These are phyloP conservation scores for Beta lomatogona DNA, from an alignment of 179 eudicot species.

Conservation along the genomic window DNA sequence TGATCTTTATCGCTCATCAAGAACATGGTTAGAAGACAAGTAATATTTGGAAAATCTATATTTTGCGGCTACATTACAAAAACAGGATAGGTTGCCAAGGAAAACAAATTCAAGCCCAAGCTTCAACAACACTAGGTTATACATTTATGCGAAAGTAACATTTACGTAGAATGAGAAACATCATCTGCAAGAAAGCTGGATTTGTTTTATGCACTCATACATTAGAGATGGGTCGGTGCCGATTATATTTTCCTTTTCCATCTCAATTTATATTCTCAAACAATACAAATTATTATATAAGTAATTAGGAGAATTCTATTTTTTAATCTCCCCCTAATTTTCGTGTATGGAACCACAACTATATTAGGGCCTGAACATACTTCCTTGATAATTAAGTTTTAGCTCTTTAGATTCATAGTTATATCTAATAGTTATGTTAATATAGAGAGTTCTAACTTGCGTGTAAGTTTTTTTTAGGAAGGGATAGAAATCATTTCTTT, in stretches of 20 bases:
- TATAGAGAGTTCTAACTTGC: background rate
- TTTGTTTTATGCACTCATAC: background rate
- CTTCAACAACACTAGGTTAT: background rate
- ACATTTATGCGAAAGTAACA: background rate
- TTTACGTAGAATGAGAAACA: no score
- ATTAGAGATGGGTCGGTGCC: background rate
- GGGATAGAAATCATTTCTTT: background rate
- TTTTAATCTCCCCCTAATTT: background rate
- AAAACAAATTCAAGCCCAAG: background rate
- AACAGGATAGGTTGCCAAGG: background rate
- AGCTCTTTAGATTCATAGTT: background rate
- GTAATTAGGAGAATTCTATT: background rate
- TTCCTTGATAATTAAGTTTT: background rate
- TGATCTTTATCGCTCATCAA: slow-evolving; percentile 43
- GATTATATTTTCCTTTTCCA: background rate
- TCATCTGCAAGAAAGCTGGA: background rate
- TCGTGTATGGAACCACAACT: no score
- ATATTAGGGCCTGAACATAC: background rate
- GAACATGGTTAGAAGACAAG: slow-evolving; percentile 36
- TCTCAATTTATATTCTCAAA: background rate
- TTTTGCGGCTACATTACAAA: background rate
- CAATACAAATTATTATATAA: background rate
- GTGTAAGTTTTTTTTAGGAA: background rate
- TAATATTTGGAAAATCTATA: background rate
- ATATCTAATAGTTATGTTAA: background rate